Percentiles rank a stretch among this genome's conserved stretches.
These are phyloP conservation scores for Fusarium nygamai DNA, from an alignment of 2,329 filamentous ascomycete species.

Conservation along the genomic window DNA sequence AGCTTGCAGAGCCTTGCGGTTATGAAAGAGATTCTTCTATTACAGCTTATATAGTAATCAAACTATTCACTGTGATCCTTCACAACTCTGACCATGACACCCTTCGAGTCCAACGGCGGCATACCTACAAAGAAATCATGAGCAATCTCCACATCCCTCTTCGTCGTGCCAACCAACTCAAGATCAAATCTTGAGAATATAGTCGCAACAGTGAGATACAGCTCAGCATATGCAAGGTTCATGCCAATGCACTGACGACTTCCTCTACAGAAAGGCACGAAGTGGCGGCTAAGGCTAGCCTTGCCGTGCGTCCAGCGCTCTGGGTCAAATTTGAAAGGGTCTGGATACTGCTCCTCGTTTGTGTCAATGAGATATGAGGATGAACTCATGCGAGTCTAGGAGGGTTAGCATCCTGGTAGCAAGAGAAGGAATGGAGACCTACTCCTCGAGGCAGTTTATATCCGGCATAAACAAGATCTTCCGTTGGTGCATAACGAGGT, in stretches of 20 bases:
- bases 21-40: neutral
- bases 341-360: neutral
- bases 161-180: neutral
- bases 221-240: neutral
- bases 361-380: neutral
- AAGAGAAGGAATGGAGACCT: neutral
- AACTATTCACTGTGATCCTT: neutral
- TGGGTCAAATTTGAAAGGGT: neutral
- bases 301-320: neutral
- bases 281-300: neutral
- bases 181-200: neutral
- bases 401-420: fast-evolving
- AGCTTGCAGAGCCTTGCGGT: fast-evolving
- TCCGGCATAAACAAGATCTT: neutral
- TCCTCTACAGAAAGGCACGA: neutral
- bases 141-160: neutral
- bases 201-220: neutral
- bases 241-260: neutral
- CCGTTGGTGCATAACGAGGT: neutral
- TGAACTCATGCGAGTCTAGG: neutral
- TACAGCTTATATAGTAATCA: fast-evolving
- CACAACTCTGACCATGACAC: neutral
- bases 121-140: constrained; percentile 3
- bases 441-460: neutral
- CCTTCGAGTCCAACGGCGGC: neutral